Percentiles rank a stretch among this genome's conserved stretches.
Conservation (phyloP, 2,329 filamentous ascomycete species). For the Ophiostoma sp. region DNA sequence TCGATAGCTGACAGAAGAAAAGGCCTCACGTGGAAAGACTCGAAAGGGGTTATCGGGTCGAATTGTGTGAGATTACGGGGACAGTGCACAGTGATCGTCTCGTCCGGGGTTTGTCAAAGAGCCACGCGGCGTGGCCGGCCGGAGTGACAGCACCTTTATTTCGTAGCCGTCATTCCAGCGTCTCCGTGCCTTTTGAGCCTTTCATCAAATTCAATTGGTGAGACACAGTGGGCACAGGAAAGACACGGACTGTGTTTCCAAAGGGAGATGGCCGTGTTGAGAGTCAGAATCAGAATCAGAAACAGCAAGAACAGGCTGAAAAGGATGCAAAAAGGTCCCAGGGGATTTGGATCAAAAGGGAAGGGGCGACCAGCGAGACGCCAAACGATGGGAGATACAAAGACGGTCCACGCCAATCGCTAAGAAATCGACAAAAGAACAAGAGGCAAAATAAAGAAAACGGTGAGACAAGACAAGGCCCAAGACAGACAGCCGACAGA, state of each 20-base stretch:
- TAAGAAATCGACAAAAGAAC: not conserved
- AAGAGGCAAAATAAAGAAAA: not conserved
- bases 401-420: not conserved
- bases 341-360: not conserved
- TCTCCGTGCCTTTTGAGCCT: not conserved
- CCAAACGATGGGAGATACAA: slow-evolving; percentile 3
- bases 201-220: not conserved
- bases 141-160: not conserved
- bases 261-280: not conserved
- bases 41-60: not conserved
- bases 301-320: not conserved
- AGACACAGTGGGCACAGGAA: slow-evolving; percentile 12
- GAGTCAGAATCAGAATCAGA: not conserved
- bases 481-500: not conserved
- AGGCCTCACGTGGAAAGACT: not conserved
- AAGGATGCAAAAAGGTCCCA: not conserved
- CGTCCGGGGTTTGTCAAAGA: not conserved
- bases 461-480: not conserved
- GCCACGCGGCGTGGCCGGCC: slow-evolving; percentile 14
- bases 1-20: not conserved
- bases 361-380: not conserved
- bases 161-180: not conserved
- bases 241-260: slow-evolving; percentile 12
- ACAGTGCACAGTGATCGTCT: not conserved
- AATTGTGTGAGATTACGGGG: not conserved